These are phyloP conservation scores for Tripterygium wilfordii DNA, from an alignment of 177 flowering plant genomes.

Conservation along the genomic window DNA sequence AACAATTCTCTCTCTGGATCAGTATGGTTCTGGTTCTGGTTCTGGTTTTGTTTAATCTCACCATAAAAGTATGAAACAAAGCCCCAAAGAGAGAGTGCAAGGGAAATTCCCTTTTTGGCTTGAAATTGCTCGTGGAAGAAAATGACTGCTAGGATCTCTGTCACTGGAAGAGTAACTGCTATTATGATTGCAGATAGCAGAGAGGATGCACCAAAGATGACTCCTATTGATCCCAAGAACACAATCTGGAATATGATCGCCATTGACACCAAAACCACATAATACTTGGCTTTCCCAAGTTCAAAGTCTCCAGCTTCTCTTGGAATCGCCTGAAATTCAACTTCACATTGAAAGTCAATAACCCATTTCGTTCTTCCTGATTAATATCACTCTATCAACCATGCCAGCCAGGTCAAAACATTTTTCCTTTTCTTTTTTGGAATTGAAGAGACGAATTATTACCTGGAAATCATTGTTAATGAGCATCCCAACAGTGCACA, in stretches of 20 bases:
- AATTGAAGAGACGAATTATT: neutral
- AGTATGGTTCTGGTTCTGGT: conserved; percentile 8
- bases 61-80: conserved; percentile 54
- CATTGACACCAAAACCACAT: conserved; percentile 22
- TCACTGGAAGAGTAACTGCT: conserved; percentile 31
- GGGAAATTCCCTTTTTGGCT: conserved; percentile 40
- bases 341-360: too few relatives aligned
- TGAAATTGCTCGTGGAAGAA: conserved; percentile 35
- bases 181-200: conserved; percentile 35
- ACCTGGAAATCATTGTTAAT: conserved; percentile 62
- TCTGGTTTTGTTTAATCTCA: conserved; percentile 21
- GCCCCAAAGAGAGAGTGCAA: conserved; percentile 54
- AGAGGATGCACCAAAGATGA: conserved; percentile 38
- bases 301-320: conserved; percentile 39
- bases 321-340: conserved; percentile 29
- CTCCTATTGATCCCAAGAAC: conserved; percentile 42
- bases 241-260: conserved; percentile 43
- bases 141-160: conserved; percentile 36
- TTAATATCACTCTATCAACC: too few relatives aligned
- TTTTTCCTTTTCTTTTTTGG: too few relatives aligned
- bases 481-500: conserved; percentile 64
- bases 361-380: too few relatives aligned
- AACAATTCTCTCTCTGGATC: conserved; percentile 11
- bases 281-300: conserved; percentile 35
- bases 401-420: too few relatives aligned